Percentiles rank a stretch among this genome's conserved stretches.
These are phyloP conservation scores for Zasmidium citrigriseum DNA, from an alignment of 2,329 filamentous ascomycete species.

Conservation along the genomic window DNA sequence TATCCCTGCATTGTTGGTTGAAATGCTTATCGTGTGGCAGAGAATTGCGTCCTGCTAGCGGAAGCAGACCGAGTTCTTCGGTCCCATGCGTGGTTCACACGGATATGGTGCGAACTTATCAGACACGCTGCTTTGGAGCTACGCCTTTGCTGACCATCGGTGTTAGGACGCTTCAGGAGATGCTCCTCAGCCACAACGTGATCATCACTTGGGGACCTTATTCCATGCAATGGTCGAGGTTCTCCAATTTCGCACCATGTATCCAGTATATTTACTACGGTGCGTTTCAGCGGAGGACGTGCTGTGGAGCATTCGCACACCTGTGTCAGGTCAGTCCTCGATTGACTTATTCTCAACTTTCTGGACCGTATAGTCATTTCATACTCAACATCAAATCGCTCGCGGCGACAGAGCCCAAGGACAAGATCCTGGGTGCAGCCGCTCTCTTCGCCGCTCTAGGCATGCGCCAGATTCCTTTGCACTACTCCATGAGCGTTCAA, in stretches of 20 bases:
- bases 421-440: not conserved
- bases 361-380: too few relatives aligned
- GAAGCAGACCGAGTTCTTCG: not conserved
- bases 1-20: not conserved
- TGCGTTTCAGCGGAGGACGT: too few relatives aligned
- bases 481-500: not conserved
- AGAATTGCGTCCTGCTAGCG: not conserved
- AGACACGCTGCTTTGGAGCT: not conserved
- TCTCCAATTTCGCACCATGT: not conserved
- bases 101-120: not conserved
- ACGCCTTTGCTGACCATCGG: not conserved
- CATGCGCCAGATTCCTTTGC: not conserved
- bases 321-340: too few relatives aligned
- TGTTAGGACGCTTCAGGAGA: not conserved
- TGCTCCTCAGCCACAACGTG: not conserved
- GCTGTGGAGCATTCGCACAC: not conserved
- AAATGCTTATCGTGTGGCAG: not conserved
- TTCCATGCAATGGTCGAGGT: not conserved
- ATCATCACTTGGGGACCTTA: not conserved
- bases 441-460: not conserved
- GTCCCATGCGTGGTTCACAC: not conserved
- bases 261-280: not conserved
- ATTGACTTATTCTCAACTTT: too few relatives aligned
- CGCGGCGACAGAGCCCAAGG: not conserved
- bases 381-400: too few relatives aligned